A percentile compares a stretch with the other conserved stretches of the same genome.
These are phyloP conservation scores for Hypoxylon sp. DNA, from an alignment of 2,329 filamentous ascomycete genomes.

Conservation along the genomic window DNA sequence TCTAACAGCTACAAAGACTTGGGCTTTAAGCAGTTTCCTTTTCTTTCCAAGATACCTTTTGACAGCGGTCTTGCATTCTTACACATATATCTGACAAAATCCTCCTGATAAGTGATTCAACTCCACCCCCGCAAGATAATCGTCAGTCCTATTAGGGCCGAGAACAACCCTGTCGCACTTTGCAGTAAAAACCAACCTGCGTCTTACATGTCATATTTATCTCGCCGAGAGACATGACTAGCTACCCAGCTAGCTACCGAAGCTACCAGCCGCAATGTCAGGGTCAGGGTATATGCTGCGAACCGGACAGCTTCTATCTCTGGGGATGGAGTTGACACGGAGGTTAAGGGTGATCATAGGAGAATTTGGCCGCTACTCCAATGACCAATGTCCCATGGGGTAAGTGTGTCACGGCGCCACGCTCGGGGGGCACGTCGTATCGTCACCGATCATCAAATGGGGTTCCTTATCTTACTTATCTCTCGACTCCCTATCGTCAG, in stretches of 20 bases:
- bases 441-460: background rate
- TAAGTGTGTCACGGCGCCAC: constrained; percentile 6
- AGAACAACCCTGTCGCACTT: constrained; percentile 25
- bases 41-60: constrained; percentile 13
- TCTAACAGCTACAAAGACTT: background rate
- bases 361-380: constrained; percentile 1
- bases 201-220: constrained; percentile 7
- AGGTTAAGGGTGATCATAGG: constrained; percentile 8
- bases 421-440: constrained; percentile 1
- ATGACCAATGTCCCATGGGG: constrained; percentile 22
- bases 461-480: constrained; percentile 36
- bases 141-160: constrained; percentile 15
- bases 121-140: constrained; percentile 4
- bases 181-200: constrained; percentile 20
- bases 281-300: constrained; percentile 10
- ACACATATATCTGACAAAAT: constrained; percentile 33
- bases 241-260: background rate
- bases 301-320: constrained; percentile 10
- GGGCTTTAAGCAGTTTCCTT: background rate
- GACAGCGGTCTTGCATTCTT: constrained; percentile 2
- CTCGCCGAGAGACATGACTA: constrained; percentile 6
- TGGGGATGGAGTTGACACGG: background rate
- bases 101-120: constrained; percentile 26
- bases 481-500: constrained; percentile 18
- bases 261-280: background rate